These are phyloP conservation scores for Clavispora asparagi DNA, from an alignment of 805 yeast species.

Conservation along the genomic window DNA sequence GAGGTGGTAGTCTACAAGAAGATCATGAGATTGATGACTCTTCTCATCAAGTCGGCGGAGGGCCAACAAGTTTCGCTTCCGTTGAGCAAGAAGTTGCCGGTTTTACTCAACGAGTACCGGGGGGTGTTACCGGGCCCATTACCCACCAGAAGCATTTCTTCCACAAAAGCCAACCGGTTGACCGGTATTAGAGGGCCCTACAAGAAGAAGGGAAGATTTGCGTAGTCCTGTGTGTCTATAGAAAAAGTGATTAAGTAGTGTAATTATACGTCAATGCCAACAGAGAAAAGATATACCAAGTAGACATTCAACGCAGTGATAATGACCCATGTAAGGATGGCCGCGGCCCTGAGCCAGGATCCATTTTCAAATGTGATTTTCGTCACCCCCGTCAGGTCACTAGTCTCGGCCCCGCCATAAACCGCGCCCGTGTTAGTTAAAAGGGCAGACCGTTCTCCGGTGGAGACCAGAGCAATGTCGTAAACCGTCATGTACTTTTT, in stretches of 20 bases:
- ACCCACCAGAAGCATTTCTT: constrained; percentile 14
- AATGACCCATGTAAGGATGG: constrained; percentile 36
- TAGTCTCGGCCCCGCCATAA: neutral
- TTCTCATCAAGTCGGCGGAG: constrained; percentile 27
- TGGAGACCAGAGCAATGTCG: constrained; percentile 12
- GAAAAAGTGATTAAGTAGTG: neutral
- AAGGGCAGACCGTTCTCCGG: constrained; percentile 12
- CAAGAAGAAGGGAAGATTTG: constrained; percentile 27
- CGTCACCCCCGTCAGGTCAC: constrained; percentile 4
- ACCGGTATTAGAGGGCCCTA: constrained; percentile 37
- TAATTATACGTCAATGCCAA: constrained; percentile 33
- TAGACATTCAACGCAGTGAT: constrained; percentile 37
- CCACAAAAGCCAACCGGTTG: constrained; percentile 23
- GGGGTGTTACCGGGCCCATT: constrained; percentile 73
- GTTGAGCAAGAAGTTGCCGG: constrained; percentile 51
- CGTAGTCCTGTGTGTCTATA: neutral
- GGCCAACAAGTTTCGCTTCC: constrained; percentile 23
- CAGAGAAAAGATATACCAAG: constrained; percentile 36
- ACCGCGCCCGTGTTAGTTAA: constrained; percentile 3
- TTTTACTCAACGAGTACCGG: constrained; percentile 63
- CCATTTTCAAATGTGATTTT: constrained; percentile 39
- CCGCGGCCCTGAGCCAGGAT: constrained; percentile 23
- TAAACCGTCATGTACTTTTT: constrained; percentile 37
- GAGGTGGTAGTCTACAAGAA: constrained; percentile 28
- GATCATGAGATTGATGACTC: constrained; percentile 23